Base-by-base conservation (phyloP, 805 yeast genomes). In the Wickerhamomyces subpelliculosus region DNA sequence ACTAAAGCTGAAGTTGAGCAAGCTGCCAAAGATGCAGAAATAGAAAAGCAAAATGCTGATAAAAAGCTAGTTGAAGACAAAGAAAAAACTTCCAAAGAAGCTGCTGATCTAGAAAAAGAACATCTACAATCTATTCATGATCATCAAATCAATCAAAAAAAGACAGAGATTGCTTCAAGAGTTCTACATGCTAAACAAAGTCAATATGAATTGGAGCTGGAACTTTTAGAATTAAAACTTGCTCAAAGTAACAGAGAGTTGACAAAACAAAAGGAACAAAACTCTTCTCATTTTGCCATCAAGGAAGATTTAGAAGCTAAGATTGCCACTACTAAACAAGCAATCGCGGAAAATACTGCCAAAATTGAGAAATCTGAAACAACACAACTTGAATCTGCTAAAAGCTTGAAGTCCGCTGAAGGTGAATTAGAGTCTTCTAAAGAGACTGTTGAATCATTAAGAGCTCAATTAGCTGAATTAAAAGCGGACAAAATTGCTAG, bases 101-200 rank as follows among this genome's bases (percentile, higher is more conserved):
- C 46, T 8, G 48, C 42, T 27, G 39, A 28, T 11, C 28, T 42
- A 17, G 53, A 48, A 13, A 42, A 43, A 37, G 30, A 36, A 18
- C 45, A 50, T 28, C 22, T 30, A 26, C 33, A 37, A 16, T 43
- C 44, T 2, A 52, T 54, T 30, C 47, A 42, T 34, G 46, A 47
- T 19, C 27, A 41, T 32, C 49, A 46, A 35, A 38, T 45, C 17
- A 22, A 46, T 1, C 59, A 54, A 37, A 47, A 49, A 35, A 47
- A 45, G 28, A 40, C 39, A 27, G 54, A 47, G 26, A 48, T 54
- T 21, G 38, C 49, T 22, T 32, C 55, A 1, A 48, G 52, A 37
- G 57, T 54, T 8, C 30, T 53, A 5, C 44, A 44, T n/a, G 58
- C 59, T 9, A 50, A 50, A 33, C 49, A 49, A 19, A 48, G 52